Conservation (phyloP, 192 early-diverging fungal species). For the Coemansia sp. region DNA sequence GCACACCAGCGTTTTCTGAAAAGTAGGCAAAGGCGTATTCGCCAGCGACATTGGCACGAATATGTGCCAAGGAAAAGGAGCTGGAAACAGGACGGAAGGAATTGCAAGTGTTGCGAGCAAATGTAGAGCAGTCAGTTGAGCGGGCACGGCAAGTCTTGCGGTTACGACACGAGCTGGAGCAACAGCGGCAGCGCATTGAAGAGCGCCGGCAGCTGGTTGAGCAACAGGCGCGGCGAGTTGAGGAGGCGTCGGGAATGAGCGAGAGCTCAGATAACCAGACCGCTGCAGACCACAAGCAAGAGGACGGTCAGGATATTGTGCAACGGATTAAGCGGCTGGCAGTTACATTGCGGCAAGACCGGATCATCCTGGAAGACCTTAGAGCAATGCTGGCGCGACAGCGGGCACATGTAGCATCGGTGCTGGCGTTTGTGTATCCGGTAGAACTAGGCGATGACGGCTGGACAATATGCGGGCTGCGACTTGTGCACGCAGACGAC, state of each 20-base stretch:
- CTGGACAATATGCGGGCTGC: constrained; percentile 37
- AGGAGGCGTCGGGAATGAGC: constrained; percentile 16
- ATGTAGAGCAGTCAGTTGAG: constrained; percentile 4
- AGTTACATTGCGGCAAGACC: constrained; percentile 29
- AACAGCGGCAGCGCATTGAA: background rate
- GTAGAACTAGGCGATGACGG: constrained; percentile 14
- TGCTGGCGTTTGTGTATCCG: constrained; percentile 13
- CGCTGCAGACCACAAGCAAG: background rate
- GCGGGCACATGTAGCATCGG: constrained; percentile 10
- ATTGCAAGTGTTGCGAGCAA: background rate
- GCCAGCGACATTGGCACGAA: background rate
- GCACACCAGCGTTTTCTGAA: background rate
- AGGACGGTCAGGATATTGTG: background rate
- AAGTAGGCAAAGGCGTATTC: constrained; percentile 9
- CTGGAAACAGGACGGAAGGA: constrained; percentile 4
- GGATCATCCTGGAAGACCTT: constrained; percentile 44
- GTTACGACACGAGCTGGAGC: constrained; percentile 6
- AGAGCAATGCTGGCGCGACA: constrained; percentile 42
- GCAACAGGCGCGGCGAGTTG: constrained; percentile 13
- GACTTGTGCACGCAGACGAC: background rate
- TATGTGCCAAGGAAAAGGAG: constrained; percentile 14
- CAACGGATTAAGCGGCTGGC: background rate
- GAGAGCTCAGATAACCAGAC: background rate
- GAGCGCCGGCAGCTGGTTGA: constrained; percentile 4
- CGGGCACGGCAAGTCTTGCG: constrained; percentile 3